These are phyloP conservation scores for Crithidia mellificae DNA, from an alignment of 208 protist genomes.

Conservation along the genomic window DNA sequence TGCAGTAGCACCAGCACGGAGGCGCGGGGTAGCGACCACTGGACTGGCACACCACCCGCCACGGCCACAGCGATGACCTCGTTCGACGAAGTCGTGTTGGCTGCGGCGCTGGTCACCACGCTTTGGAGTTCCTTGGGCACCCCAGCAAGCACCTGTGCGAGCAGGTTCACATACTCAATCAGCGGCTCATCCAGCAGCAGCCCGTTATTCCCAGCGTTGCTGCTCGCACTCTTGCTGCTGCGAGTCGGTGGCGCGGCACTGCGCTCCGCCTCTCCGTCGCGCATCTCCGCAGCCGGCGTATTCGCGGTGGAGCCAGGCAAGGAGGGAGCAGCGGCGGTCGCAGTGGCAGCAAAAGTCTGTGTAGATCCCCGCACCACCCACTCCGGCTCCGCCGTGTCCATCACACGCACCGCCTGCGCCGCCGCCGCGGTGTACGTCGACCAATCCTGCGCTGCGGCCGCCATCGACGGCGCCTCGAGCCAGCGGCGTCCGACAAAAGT, in stretches of 20 bases:
- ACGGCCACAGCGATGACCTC: conserved; percentile 3
- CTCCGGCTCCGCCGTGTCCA: conserved; percentile 27
- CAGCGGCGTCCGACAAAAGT: conserved; percentile 27
- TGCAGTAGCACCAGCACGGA: conserved; percentile 44
- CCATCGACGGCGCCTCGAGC: conserved; percentile 9
- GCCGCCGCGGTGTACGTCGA: conserved; percentile 20
- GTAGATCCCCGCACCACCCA: conserved; percentile 25
- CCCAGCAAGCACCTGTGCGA: conserved; percentile 65
- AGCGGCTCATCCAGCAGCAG: conserved; percentile 61
- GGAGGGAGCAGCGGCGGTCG: too few relatives aligned
- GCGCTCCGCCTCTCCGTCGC: neutral
- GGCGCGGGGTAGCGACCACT: conserved; percentile 38
- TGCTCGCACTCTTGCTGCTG: neutral
- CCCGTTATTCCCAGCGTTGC: neutral
- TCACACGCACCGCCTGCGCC: conserved; percentile 13
- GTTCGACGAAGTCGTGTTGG: neutral
- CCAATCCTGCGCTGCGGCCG: conserved; percentile 9
- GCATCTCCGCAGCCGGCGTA: neutral
- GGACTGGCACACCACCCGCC: conserved; percentile 4
- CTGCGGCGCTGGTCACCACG: conserved; percentile 20
- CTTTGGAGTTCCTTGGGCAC: conserved; percentile 65
- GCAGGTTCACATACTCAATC: conserved; percentile 64
- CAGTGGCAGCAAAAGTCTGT: neutral
- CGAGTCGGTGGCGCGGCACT: conserved; percentile 3
- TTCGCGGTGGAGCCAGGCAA: too few relatives aligned